Base-by-base conservation (phyloP, 495 filamentous ascomycete genomes). In the Paragyromitra xinjiangensis region DNA sequence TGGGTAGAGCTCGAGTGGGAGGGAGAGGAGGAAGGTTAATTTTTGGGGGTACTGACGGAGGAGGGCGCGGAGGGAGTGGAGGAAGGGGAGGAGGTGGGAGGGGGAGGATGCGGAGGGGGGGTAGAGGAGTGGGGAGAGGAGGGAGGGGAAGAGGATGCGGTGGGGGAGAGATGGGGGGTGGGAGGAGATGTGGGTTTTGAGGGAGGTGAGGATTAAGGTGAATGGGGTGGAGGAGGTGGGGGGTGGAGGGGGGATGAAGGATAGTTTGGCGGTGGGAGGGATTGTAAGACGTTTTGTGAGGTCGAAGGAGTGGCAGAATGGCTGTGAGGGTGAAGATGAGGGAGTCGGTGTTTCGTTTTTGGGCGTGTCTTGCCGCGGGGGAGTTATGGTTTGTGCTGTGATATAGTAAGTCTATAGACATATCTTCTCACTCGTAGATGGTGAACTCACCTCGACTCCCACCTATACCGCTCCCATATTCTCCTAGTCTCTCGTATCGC, bases 291-390 rank as follows among this genome's bases (percentile, higher is more conserved):
- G 91, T 83, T 96, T 97, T 16, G 90, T 92, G 58, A 98, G 89
- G 81, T 98, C 94, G 85, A 97, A 98, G 11, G 90, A 88, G 83
- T 98, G 95, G 83, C 91, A 97, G 84, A 97, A 98, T 9, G 86
- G 83, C 39, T 84, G 80, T 40, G 85, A 73, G 74, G 9, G 71
- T 16, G 11, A 34, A 3, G 12, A 64, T 3, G n/a, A n/a, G 0
- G 44, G 37, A 2, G 40, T 22, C 12, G 51, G 22, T 37, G 44
- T 14, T 26, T 56, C 53, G 53, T 29, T 22, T 1, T 56, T 56
- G 22, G 8, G 4, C 6, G 16, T 1, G 16, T 37, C 42, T 55
- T 51, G 73, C 11, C 39, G 67, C 1, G 68, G 45, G 24, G 53
- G 6, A 1, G 37, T 40, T 9, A 75, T 48, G 19, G 56, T 78